Evolutionary conservation across 2,329 filamentous ascomycete species (phyloP).

Genomic region (Arachnomyces sp.): DNA sequence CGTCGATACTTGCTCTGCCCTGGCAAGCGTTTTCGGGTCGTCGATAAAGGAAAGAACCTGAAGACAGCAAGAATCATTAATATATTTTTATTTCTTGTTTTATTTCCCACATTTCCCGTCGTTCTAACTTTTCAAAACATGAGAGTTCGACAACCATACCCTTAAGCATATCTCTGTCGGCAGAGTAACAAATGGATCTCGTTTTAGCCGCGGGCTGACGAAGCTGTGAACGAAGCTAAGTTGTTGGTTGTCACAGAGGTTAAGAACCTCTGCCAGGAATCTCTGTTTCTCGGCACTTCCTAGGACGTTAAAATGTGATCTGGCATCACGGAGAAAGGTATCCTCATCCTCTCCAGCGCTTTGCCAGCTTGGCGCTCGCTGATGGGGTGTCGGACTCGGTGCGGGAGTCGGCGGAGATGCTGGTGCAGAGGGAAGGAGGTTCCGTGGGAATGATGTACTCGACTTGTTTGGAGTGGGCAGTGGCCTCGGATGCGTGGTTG

Average conservation of each 20-base stretch:
- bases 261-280: slow-evolving; percentile 79
- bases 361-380: slow-evolving; percentile 47
- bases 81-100: not conserved
- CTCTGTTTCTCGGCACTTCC: slow-evolving; percentile 69
- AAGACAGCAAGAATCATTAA: slow-evolving; percentile 2
- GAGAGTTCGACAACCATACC: slow-evolving; percentile 45
- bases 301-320: slow-evolving; percentile 69
- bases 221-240: slow-evolving; percentile 95
- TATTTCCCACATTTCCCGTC: not conserved
- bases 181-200: slow-evolving; percentile 87
- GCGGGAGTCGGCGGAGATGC: slow-evolving; percentile 61
- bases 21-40: slow-evolving; percentile 85
- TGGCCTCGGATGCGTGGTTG: slow-evolving; percentile 22
- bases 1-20: slow-evolving; percentile 91
- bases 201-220: slow-evolving; percentile 87
- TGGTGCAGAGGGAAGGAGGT: slow-evolving; percentile 56
- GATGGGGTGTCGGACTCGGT: slow-evolving; percentile 57
- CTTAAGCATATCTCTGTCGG: slow-evolving; percentile 88
- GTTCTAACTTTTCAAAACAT: slow-evolving; percentile 1
- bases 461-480: slow-evolving; percentile 47
- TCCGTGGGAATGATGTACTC: slow-evolving; percentile 48
- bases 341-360: slow-evolving; percentile 62
- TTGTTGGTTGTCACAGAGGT: slow-evolving; percentile 89
- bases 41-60: slow-evolving; percentile 95
- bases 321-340: slow-evolving; percentile 69